phyloP scores from a whole-genome alignment of 2,329 filamentous ascomycete species.

The Shiraia bambusicola region DNA sequence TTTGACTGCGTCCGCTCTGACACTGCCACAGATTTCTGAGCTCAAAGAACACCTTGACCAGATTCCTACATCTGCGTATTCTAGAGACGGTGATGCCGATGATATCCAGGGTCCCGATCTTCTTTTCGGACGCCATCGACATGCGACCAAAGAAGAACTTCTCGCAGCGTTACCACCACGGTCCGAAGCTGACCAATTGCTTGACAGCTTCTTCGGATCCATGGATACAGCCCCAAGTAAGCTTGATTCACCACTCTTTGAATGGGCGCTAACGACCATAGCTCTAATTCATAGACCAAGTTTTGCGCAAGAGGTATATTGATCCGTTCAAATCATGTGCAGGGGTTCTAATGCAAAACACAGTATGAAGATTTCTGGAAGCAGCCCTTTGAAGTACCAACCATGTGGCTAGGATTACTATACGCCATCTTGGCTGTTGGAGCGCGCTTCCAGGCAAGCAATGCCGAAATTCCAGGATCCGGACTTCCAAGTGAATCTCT shows the following conservation, averaged over 20 bases:
- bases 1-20: conserved; percentile 1
- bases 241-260: background rate
- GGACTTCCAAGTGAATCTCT: conserved; percentile 10
- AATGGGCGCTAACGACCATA: conserved; percentile 10
- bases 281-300: conserved; percentile 35
- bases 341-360: conserved; percentile 3
- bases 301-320: conserved; percentile 28
- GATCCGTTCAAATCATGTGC: background rate
- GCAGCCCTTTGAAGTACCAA: conserved; percentile 39
- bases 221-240: conserved; percentile 34
- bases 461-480: conserved; percentile 10
- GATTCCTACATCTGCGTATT: conserved; percentile 26
- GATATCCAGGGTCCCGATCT: conserved; percentile 31
- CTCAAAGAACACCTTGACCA: conserved; percentile 35
- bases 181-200: conserved; percentile 27
- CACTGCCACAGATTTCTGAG: conserved; percentile 29
- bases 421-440: conserved; percentile 44
- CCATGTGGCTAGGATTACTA: conserved; percentile 50
- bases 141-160: conserved; percentile 32
- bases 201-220: conserved; percentile 28
- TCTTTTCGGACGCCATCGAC: conserved; percentile 29
- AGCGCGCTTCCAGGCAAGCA: conserved; percentile 25
- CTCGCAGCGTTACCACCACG: conserved; percentile 30
- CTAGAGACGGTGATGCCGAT: conserved; percentile 10
- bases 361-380: conserved; percentile 50